Evolutionary conservation across 139 green algal genomes (phyloP).

Genomic region (Edaphochlamys debaryana): DNA sequence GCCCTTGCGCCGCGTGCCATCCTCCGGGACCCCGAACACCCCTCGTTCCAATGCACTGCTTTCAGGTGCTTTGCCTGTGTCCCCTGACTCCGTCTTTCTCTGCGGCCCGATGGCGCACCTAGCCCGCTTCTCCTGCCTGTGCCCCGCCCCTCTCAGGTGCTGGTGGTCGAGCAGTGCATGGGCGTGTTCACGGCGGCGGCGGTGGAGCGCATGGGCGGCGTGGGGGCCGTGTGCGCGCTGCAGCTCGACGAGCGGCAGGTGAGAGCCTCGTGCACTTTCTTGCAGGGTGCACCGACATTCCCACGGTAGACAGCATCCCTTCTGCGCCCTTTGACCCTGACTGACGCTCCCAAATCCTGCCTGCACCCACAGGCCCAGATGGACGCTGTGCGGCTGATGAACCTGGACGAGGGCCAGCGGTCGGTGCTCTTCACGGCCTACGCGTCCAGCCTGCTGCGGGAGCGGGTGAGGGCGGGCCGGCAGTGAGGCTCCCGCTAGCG

Average conservation of each 20-base stretch:
- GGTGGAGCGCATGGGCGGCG: conserved; percentile 80
- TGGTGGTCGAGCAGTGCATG: conserved; percentile 80
- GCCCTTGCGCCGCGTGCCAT: background rate
- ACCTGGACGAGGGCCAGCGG: conserved; percentile 53
- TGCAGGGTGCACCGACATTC: too few species aligned
- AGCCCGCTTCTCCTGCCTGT: too few species aligned
- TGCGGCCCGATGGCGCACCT: too few species aligned
- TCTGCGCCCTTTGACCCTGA: too few species aligned
- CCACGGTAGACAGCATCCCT: too few species aligned
- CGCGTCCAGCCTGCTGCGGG: conserved; percentile 47
- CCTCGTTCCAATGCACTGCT: too few species aligned
- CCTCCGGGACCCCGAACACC: conserved; percentile 36
- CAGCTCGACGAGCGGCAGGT: conserved; percentile 23
- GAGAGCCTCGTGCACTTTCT: background rate
- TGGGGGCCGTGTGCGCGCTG: conserved; percentile 63
- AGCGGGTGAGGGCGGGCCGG: conserved; percentile 36
- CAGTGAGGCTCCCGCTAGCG: too few species aligned
- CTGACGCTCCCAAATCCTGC: too few species aligned
- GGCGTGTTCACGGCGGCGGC: conserved; percentile 78
- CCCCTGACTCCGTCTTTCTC: too few species aligned
- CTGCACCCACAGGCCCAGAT: conserved; percentile 10
- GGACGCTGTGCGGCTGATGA: conserved; percentile 56
- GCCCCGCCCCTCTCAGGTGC: conserved; percentile 44
- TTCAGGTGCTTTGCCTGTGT: too few species aligned
- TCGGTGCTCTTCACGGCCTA: conserved; percentile 49